Evolutionary conservation across 768 basidiomycete genomes (phyloP).

Genomic region (Vishniacozyma victoriae): DNA sequence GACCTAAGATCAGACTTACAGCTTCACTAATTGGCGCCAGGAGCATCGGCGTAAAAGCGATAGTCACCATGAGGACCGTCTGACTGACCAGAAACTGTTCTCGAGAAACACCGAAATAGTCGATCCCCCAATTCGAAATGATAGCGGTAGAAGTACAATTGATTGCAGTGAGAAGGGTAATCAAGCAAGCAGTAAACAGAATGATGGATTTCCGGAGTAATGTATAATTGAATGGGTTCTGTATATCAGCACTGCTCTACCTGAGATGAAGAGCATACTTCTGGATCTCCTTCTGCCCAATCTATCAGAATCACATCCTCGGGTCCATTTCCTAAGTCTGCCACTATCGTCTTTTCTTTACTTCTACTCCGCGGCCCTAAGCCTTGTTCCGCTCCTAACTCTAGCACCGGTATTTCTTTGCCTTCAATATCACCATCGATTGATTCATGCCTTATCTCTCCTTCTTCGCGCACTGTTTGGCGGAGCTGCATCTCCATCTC

Average conservation of each 20-base stretch:
- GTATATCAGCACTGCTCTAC: neutral
- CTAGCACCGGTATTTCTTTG: neutral
- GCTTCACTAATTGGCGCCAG: conserved; percentile 41
- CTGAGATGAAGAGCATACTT: conserved; percentile 17
- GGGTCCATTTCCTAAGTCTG: conserved; percentile 26
- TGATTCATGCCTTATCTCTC: conserved; percentile 10
- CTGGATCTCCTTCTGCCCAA: conserved; percentile 38
- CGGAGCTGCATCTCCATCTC: conserved; percentile 10
- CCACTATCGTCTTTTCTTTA: conserved; percentile 1
- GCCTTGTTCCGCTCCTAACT: neutral
- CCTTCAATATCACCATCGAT: neutral
- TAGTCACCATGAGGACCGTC: conserved; percentile 23
- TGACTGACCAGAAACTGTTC: conserved; percentile 13
- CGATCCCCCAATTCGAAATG: conserved; percentile 14
- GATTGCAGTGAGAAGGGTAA: conserved; percentile 23
- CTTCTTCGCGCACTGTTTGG: neutral
- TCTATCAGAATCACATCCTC: conserved; percentile 41
- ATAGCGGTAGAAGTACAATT: conserved; percentile 8
- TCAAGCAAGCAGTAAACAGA: conserved; percentile 18
- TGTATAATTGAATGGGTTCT: conserved; percentile 45
- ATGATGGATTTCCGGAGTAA: conserved; percentile 26
- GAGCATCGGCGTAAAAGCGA: conserved; percentile 35
- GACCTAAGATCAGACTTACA: conserved; percentile 11
- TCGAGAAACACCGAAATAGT: conserved; percentile 14
- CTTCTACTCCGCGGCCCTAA: neutral